Conservation (phyloP, 768 basidiomycete species). For the Serendipita indica region DNA sequence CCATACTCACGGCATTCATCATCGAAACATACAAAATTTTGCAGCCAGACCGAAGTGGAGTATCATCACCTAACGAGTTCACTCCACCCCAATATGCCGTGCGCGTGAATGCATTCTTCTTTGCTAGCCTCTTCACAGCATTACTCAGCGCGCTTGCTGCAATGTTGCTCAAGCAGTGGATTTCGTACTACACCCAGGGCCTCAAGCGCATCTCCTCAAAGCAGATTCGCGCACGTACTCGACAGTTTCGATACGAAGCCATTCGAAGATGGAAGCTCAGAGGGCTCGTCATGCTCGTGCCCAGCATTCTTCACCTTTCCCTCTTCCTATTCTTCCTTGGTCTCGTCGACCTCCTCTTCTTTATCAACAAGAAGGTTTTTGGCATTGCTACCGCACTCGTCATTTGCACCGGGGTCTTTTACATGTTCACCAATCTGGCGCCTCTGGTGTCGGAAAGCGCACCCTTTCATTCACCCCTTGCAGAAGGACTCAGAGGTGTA, state of each 20-base stretch:
- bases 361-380: conserved; percentile 13
- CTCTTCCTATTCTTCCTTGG: conserved; percentile 17
- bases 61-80: background rate
- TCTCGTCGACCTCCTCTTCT: conserved; percentile 14
- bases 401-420: background rate
- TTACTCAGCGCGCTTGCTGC: conserved; percentile 19
- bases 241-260: conserved; percentile 17
- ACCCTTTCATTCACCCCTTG: background rate
- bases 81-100: conserved; percentile 23
- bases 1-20: conserved; percentile 18
- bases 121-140: conserved; percentile 18
- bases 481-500: background rate
- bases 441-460: background rate
- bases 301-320: conserved; percentile 16
- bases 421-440: background rate
- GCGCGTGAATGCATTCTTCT: conserved; percentile 24
- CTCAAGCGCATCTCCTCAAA: conserved; percentile 8
- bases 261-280: conserved; percentile 17
- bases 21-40: conserved; percentile 17
- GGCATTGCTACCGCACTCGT: background rate
- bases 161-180: conserved; percentile 22
- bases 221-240: conserved; percentile 11
- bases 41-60: conserved; percentile 11
- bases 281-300: conserved; percentile 17
- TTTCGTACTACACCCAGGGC: conserved; percentile 13